Evolutionary conservation across 1,284 basidiomycete genomes (phyloP), one percentile per base, ranked within the genome.

Genomic region (Pseudozyma thailandica): DNA sequence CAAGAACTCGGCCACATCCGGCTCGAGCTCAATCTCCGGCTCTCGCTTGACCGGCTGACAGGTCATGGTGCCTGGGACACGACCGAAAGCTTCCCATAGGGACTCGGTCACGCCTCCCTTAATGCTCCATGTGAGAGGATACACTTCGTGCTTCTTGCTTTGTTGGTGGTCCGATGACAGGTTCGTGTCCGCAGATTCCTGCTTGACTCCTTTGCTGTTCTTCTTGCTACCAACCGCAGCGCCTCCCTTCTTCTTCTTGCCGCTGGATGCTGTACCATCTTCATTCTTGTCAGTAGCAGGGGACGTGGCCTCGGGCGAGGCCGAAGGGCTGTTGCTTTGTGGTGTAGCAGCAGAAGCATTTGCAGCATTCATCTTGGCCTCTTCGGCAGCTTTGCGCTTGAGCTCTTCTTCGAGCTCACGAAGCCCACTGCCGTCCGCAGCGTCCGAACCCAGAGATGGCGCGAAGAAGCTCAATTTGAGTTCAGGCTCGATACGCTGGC

Each of bases 41-140:
- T 72, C 70, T 15, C 53, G 59, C 64, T 72, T 72, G 33, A 64
- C 60, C 1, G 70, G 70, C 45, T 66, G 64, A 28, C 54, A 69
- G 13, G 77, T 81, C 44, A 74, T 72, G 27, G 65, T 68, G 5
- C 78, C 79, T 0, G 72, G 74, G 1, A 81, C 73, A 4, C 79
- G 70, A 18, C 76, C 73, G 26, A 80, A 55, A 10, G 73, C 74
- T 35, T 81, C 73, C 79, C 79, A 81, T 13, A 81, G 54, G 23
- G 74, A 72, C 52, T 76, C 72, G 47, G 73, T 74, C 20, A 78
- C 62, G 33, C 69, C 68, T 4, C 52, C 50, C 20, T 70, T 65
- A 54, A 69, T 65, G 35, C 49, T 54, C 76, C 76, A 78, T 0
- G 72, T 76, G 25, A 72, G 55, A 1, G 76, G 76, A 39, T 66